Conservation (phyloP, 2,329 filamentous ascomycete species). For the Hypoxylon sp. region DNA sequence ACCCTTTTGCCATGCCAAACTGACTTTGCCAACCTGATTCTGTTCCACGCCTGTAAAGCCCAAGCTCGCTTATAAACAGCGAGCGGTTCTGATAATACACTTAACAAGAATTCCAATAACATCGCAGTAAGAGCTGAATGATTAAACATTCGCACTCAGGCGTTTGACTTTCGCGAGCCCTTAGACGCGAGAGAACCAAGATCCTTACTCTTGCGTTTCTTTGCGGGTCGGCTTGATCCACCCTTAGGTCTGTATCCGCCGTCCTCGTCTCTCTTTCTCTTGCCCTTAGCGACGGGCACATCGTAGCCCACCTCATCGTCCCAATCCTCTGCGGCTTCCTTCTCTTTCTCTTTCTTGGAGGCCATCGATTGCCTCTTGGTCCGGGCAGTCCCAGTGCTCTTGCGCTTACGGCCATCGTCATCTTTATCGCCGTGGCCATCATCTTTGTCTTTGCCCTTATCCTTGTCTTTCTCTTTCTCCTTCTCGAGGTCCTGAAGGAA, state of each 20-base stretch:
- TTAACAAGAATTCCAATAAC: slow-evolving; percentile 3
- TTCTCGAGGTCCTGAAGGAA: slow-evolving; percentile 83
- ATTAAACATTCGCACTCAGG: not conserved
- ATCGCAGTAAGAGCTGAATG: not conserved
- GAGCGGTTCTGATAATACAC: slow-evolving; percentile 16
- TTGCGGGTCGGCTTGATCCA: slow-evolving; percentile 66
- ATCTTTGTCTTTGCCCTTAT: slow-evolving; percentile 59
- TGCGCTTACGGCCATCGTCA: slow-evolving; percentile 56
- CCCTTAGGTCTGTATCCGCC: slow-evolving; percentile 72
- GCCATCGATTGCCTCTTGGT: slow-evolving; percentile 59
- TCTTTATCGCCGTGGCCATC: slow-evolving; percentile 57
- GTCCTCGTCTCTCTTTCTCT: slow-evolving; percentile 72
- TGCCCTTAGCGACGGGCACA: slow-evolving; percentile 61
- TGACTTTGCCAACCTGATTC: slow-evolving; percentile 9
- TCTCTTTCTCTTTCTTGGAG: slow-evolving; percentile 57
- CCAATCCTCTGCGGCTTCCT: slow-evolving; percentile 58
- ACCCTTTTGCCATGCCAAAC: slow-evolving; percentile 22
- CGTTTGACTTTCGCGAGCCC: slow-evolving; percentile 44
- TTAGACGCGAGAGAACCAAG: slow-evolving; percentile 42
- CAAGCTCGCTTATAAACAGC: not conserved
- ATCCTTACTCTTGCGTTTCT: slow-evolving; percentile 71
- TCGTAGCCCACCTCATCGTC: slow-evolving; percentile 56
- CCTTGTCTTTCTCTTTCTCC: slow-evolving; percentile 58
- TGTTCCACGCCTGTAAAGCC: not conserved
- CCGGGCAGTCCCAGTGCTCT: slow-evolving; percentile 52